Evolutionary conservation across 2,329 filamentous ascomycete genomes (phyloP).

Genomic region (Talaromyces sp.): DNA sequence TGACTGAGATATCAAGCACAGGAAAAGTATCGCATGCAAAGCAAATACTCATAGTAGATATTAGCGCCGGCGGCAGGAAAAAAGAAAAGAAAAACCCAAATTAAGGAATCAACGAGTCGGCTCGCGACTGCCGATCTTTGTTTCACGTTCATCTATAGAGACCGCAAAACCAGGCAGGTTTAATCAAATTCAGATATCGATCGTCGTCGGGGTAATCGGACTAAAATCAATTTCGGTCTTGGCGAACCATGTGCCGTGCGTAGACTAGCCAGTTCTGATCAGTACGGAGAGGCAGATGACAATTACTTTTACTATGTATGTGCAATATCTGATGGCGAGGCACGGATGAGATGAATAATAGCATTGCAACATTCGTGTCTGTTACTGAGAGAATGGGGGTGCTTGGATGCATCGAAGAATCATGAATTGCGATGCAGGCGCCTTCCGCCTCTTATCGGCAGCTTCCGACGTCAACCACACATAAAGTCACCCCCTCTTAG

Average conservation of each 20-base stretch:
- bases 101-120: conserved; percentile 7
- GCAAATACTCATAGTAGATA: neutral
- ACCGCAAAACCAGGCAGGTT: neutral
- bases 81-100: neutral
- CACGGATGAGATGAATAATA: neutral
- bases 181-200: neutral
- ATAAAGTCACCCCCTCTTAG: neutral
- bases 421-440: neutral
- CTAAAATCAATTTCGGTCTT: neutral
- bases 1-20: neutral
- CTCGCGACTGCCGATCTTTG: conserved; percentile 3
- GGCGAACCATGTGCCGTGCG: conserved; percentile 1
- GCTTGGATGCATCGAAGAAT: neutral
- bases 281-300: too few species aligned
- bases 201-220: neutral
- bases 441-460: conserved; percentile 12
- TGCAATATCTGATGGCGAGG: too few species aligned
- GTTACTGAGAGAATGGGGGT: neutral
- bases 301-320: too few species aligned
- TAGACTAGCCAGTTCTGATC: too few species aligned
- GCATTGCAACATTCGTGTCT: neutral
- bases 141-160: neutral
- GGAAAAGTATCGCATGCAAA: neutral
- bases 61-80: neutral
- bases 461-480: neutral